Evolutionary conservation across 208 protist species (phyloP), one percentile per base, ranked within the genome.

Genomic region (Angomonas ambiguus): DNA sequence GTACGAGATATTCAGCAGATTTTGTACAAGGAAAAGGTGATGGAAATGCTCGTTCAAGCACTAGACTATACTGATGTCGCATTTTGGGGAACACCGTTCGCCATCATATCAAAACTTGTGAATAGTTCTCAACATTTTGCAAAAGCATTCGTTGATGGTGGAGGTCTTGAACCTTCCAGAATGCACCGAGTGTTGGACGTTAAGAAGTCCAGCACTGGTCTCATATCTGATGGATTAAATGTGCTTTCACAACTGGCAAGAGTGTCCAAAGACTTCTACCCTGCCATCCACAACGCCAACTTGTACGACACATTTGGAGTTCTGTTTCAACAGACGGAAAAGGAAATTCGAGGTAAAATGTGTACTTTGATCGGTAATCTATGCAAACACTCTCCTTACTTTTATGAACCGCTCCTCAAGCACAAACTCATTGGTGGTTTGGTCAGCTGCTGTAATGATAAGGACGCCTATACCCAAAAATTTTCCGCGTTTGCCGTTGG

Each of bases 341-440:
- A 78, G 32, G 79, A 81, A 6, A 69, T 98, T 30, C 84, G 94
- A 0, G 71, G 93, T 16, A 98, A 98, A 58, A 88, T 89, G 61
- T 98, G 96, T 76, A 97, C 95, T 35, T 77, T 98, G 1, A 69
- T 98, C 48, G 96, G 96, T 13, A 98, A 98, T 68, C 34, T 98
- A 62, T 98, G 91, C 76, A 96, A 97, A 68, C 92, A 97, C 71
- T 97, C 93, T 18, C 56, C 72, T 38, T 97, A 82, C 66, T 98
- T 98, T 57, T 98, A 98, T 77, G 81, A 88, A 62, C 62, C 72
- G 13, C 67, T 98, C 2, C 51, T 72, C 22, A 81, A 82, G 62
- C 67, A 92, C 69, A 67, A 72, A 41, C 69, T 96, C 49, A 77
- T 96, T 38, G 77, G 80, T 33, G 69, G 53, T 2, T 70, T 98